Conservation (phyloP, 1,284 basidiomycete species). For the Tremellales sp. region DNA sequence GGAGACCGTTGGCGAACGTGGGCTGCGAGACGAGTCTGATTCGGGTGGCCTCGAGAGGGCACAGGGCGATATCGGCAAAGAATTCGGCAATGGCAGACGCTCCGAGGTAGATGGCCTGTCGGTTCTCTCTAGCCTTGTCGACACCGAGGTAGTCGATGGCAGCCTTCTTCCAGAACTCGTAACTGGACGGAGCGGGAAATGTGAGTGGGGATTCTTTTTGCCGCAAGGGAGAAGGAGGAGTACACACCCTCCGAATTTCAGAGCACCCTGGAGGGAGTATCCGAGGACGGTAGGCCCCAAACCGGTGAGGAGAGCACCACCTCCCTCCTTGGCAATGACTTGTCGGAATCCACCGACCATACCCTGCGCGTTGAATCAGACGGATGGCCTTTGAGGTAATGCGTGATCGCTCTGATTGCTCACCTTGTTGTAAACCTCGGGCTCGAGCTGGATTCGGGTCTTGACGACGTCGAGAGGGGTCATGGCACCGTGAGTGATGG, state of each 20-base stretch:
- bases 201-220: constrained; percentile 4
- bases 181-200: constrained; percentile 47
- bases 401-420: constrained; percentile 13
- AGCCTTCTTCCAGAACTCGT: constrained; percentile 90
- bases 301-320: constrained; percentile 86
- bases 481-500: constrained; percentile 88
- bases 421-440: constrained; percentile 56
- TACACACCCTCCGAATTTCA: constrained; percentile 80
- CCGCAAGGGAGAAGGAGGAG: background rate
- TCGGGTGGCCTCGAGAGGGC: constrained; percentile 56
- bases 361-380: constrained; percentile 66
- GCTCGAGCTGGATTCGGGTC: constrained; percentile 92
- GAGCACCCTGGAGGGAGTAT: constrained; percentile 92
- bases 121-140: constrained; percentile 79
- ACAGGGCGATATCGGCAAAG: constrained; percentile 77
- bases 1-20: constrained; percentile 54
- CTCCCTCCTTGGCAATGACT: constrained; percentile 77
- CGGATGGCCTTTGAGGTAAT: background rate
- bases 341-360: constrained; percentile 68
- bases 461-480: constrained; percentile 93
- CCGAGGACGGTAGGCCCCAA: constrained; percentile 87
- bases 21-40: constrained; percentile 58
- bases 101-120: constrained; percentile 89
- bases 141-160: constrained; percentile 83
- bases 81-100: constrained; percentile 91